A percentile compares a stretch with the other conserved stretches of the same genome.
These are phyloP conservation scores for Trichoderma reesei DNA, from an alignment of 495 filamentous ascomycete species.

Conservation along the genomic window DNA sequence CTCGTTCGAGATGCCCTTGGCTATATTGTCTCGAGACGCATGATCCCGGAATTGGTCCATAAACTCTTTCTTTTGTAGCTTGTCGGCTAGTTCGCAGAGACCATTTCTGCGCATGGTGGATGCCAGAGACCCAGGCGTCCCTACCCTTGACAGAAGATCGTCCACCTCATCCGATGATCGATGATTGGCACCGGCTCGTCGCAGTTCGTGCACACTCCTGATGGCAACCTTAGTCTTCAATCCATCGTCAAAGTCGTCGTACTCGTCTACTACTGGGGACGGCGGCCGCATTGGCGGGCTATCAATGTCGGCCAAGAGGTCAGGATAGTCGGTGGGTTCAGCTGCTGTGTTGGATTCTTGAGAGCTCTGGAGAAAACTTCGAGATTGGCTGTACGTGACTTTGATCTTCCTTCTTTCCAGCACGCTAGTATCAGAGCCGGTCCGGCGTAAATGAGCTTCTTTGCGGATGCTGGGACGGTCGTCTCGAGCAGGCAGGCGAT, in stretches of 20 bases:
- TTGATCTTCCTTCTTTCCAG: conserved; percentile 18
- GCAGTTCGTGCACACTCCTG: conserved; percentile 80
- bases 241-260: conserved; percentile 46
- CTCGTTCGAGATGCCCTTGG: conserved; percentile 44
- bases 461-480: neutral
- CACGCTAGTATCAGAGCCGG: neutral
- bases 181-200: conserved; percentile 74
- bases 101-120: conserved; percentile 39
- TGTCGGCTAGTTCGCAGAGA: conserved; percentile 60
- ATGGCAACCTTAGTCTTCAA: conserved; percentile 47
- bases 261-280: conserved; percentile 20
- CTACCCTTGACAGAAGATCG: conserved; percentile 75
- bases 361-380: conserved; percentile 37
- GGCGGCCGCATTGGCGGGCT: conserved; percentile 22
- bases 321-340: conserved; percentile 13
- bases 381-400: conserved; percentile 41
- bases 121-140: conserved; percentile 39
- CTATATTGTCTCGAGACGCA: conserved; percentile 57
- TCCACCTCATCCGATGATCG: conserved; percentile 74
- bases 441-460: neutral
- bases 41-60: conserved; percentile 65
- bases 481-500: neutral
- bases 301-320: conserved; percentile 17
- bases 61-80: conserved; percentile 57
- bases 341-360: conserved; percentile 18